These are phyloP conservation scores for Hypericum perforatum DNA, from an alignment of 345 rosid species.

Conservation along the genomic window DNA sequence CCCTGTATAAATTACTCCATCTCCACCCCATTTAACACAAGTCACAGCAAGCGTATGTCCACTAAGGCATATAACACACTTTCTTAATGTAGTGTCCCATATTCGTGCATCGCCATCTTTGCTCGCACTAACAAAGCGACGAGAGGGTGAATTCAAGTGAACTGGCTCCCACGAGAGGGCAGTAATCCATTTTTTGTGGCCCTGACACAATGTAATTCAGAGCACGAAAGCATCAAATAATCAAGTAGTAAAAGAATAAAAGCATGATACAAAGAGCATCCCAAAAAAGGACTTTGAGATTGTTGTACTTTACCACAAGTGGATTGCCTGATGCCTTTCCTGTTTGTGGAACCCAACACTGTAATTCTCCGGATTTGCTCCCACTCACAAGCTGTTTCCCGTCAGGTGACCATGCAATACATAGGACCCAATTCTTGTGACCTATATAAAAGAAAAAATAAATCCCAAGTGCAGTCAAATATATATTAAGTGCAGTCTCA, in stretches of 20 bases:
- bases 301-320: slow-evolving; percentile 35
- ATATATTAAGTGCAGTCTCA: no score
- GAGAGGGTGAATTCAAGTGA: slow-evolving; percentile 79
- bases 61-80: slow-evolving; percentile 63
- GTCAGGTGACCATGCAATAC: slow-evolving; percentile 93
- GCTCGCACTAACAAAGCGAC: slow-evolving; percentile 91
- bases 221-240: slow-evolving; percentile 1
- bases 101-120: slow-evolving; percentile 98
- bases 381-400: slow-evolving; percentile 89
- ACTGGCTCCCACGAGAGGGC: slow-evolving; percentile 97
- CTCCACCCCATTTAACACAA: slow-evolving; percentile 99
- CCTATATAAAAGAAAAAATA: slow-evolving; percentile 32
- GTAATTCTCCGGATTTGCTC: slow-evolving; percentile 77
- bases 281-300: slow-evolving; percentile 1
- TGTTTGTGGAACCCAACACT: slow-evolving; percentile 70
- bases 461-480: background rate
- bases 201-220: slow-evolving; percentile 32
- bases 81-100: slow-evolving; percentile 71
- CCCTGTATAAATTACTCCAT: slow-evolving; percentile 88
- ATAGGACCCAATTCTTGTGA: slow-evolving; percentile 95
- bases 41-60: slow-evolving; percentile 94
- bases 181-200: slow-evolving; percentile 98
- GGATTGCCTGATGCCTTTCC: slow-evolving; percentile 74
- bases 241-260: slow-evolving; percentile 3
- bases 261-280: slow-evolving; percentile 1